phyloP scores from a whole-genome alignment of 306 rosid genomes.

The Erythrophleum fordii region DNA sequence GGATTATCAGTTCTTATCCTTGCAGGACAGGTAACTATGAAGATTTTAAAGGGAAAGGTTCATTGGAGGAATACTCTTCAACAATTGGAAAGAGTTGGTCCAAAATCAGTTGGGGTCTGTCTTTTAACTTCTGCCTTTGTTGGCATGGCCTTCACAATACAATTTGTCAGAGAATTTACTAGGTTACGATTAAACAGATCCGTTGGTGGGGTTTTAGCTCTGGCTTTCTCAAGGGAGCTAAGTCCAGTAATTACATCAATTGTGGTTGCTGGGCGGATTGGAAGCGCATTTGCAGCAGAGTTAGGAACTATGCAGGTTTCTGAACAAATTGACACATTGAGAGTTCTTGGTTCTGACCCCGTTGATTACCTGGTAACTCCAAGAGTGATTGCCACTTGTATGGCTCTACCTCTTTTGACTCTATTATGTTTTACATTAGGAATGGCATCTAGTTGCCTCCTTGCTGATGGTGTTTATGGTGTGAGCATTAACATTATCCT shows the following conservation, averaged over 20 bases:
- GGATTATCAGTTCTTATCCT: conserved; percentile 78
- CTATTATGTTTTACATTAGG: conserved; percentile 84
- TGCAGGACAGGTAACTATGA: conserved; percentile 84
- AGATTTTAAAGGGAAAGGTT: conserved; percentile 72
- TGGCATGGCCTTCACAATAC: conserved; percentile 97
- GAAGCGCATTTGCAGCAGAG: conserved; percentile 97
- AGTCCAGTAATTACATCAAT: conserved; percentile 95
- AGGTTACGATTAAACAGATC: conserved; percentile 90
- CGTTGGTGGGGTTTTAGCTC: conserved; percentile 92
- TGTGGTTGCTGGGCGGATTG: conserved; percentile 93
- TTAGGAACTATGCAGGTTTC: conserved; percentile 99
- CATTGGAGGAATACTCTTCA: conserved; percentile 93
- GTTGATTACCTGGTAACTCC: conserved; percentile 96
- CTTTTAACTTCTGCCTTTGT: conserved; percentile 92
- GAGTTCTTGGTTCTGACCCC: conserved; percentile 92
- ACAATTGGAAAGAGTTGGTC: conserved; percentile 94
- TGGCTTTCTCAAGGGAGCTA: conserved; percentile 96
- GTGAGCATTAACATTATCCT: conserved; percentile 86
- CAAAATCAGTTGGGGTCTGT: conserved; percentile 90
- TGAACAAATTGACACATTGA: conserved; percentile 87
- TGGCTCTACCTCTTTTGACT: conserved; percentile 87
- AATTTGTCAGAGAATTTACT: conserved; percentile 93
- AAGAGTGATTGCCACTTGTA: conserved; percentile 78
- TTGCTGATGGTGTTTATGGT: conserved; percentile 86
- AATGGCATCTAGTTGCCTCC: conserved; percentile 91